These are phyloP conservation scores for Rugonectria rugulosa DNA, from an alignment of 2,329 filamentous ascomycete species.

Conservation along the genomic window DNA sequence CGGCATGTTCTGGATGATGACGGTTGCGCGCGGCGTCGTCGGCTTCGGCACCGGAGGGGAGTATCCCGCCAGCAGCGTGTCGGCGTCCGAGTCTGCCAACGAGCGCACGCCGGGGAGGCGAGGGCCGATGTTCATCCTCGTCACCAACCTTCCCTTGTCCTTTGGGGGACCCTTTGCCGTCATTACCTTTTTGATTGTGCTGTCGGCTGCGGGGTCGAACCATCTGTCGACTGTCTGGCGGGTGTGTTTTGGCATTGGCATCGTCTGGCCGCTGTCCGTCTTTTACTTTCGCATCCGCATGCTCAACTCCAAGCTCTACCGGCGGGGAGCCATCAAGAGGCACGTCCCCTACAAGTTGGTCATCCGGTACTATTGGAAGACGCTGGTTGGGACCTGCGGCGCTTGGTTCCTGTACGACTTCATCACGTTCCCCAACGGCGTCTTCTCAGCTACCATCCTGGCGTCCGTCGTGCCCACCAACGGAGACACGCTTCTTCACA, in stretches of 20 bases:
- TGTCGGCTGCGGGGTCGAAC: conserved; percentile 45
- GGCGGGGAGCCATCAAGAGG: conserved; percentile 60
- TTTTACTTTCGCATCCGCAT: conserved; percentile 64
- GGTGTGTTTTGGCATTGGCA: conserved; percentile 57
- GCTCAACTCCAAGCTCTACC: conserved; percentile 59
- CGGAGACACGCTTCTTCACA: conserved; percentile 47
- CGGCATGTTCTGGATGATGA: conserved; percentile 63
- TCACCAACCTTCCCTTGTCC: conserved; percentile 49
- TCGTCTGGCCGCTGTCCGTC: conserved; percentile 58
- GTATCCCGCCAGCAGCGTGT: conserved; percentile 56
- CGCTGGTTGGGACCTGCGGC: conserved; percentile 59
- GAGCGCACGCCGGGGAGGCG: conserved; percentile 50
- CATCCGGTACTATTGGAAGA: conserved; percentile 62
- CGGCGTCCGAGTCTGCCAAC: conserved; percentile 56
- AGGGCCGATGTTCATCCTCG: conserved; percentile 54
- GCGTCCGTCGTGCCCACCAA: conserved; percentile 45
- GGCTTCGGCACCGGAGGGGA: conserved; percentile 57
- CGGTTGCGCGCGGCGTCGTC: conserved; percentile 55
- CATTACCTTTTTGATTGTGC: conserved; percentile 55
- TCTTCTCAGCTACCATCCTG: conserved; percentile 55
- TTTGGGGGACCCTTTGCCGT: conserved; percentile 49
- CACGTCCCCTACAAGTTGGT: conserved; percentile 59
- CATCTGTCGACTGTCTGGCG: conserved; percentile 54
- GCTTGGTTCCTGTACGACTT: conserved; percentile 64
- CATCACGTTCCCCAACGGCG: conserved; percentile 57